Evolutionary conservation across 176 grass and related monocot genomes (phyloP).

Genomic region (Zoysia pacifica): DNA sequence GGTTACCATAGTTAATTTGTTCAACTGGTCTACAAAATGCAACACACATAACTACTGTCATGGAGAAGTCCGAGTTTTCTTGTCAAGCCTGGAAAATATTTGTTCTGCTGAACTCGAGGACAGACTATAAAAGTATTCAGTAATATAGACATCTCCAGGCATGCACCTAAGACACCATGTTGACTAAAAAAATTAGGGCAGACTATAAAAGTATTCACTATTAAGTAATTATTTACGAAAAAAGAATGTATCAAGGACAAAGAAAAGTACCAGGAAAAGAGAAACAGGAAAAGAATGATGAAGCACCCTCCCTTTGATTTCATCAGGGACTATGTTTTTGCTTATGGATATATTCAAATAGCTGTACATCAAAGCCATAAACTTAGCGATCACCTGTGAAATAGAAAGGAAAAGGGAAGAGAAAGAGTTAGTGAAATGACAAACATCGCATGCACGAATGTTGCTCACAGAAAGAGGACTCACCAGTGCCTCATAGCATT

Average conservation of each 20-base stretch:
- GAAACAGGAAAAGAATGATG: conserved; percentile 97
- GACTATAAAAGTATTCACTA: conserved; percentile 11
- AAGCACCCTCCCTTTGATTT: conserved; percentile 92
- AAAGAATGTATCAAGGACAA: background rate
- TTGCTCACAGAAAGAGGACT: conserved; percentile 28
- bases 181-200: background rate
- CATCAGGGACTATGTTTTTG: conserved; percentile 95
- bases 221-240: background rate
- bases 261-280: conserved; percentile 83
- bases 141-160: background rate
- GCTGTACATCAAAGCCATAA: conserved; percentile 98
- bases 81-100: background rate
- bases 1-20: conserved; percentile 21
- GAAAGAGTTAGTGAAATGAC: conserved; percentile 26
- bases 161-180: conserved; percentile 5
- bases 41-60: background rate
- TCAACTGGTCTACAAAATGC: background rate
- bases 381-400: conserved; percentile 96
- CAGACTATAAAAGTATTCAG: too few relatives aligned
- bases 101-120: background rate
- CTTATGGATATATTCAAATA: conserved; percentile 99
- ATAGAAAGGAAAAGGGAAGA: conserved; percentile 5
- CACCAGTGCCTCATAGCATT: conserved; percentile 98
- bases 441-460: conserved; percentile 25
- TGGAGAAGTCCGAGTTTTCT: conserved; percentile 6